Percentiles rank a stretch among this genome's conserved stretches.
Conservation (phyloP, 2,329 filamentous ascomycete species). For the Parastagonospora nodorum region DNA sequence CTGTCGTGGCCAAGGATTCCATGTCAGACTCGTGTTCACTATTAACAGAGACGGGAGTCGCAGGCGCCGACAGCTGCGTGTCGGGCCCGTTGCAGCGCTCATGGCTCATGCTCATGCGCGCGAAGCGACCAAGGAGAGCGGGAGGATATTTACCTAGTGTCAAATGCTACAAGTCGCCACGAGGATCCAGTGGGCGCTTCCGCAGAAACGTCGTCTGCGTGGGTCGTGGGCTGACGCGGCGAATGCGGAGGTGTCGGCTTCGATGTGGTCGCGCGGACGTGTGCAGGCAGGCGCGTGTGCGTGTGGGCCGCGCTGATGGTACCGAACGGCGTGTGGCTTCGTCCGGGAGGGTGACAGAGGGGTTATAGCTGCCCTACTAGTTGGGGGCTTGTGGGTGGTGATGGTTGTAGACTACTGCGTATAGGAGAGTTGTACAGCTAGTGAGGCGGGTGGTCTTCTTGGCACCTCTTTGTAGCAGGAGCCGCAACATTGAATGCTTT, state of each 20-base stretch:
- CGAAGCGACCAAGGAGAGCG: conserved; percentile 25
- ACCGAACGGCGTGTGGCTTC: conserved; percentile 28
- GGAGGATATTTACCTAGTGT: conserved; percentile 46
- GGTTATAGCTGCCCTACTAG: conserved; percentile 31
- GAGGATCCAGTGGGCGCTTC: conserved; percentile 46
- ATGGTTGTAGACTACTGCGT: conserved; percentile 18
- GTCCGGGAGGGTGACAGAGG: conserved; percentile 29
- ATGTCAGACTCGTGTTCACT: conserved; percentile 43
- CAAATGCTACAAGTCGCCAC: conserved; percentile 48
- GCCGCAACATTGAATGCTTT: conserved; percentile 1
- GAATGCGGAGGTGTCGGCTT: conserved; percentile 38
- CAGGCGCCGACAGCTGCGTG: conserved; percentile 23
- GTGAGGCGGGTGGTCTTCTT: not conserved
- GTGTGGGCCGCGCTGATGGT: conserved; percentile 28
- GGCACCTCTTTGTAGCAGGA: conserved; percentile 1
- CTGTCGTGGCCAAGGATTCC: conserved; percentile 44
- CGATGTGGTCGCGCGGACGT: conserved; percentile 7
- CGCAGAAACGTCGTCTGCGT: conserved; percentile 44
- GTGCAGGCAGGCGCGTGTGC: conserved; percentile 23
- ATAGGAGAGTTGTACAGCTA: conserved; percentile 26
- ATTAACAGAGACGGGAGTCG: conserved; percentile 18
- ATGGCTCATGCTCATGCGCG: conserved; percentile 33
- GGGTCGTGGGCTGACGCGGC: conserved; percentile 38
- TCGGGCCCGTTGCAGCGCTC: conserved; percentile 23
- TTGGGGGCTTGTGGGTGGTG: conserved; percentile 34